These are phyloP conservation scores for Aspergillus sclerotialis DNA, from an alignment of 2,329 filamentous ascomycete genomes.

Conservation along the genomic window DNA sequence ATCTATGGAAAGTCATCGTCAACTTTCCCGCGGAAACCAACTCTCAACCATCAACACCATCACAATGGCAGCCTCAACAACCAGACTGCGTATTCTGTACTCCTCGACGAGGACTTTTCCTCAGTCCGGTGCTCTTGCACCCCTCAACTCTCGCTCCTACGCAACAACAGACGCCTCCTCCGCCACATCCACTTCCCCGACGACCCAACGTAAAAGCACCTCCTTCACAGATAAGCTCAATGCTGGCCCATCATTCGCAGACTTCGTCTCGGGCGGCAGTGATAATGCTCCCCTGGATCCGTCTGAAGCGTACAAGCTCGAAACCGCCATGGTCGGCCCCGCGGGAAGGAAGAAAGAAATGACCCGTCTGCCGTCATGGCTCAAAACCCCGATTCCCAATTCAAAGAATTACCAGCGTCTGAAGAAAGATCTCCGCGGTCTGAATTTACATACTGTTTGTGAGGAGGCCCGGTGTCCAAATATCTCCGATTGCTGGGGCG, in stretches of 20 bases:
- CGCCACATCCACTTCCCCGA: constrained; percentile 31
- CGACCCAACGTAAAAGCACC: constrained; percentile 51
- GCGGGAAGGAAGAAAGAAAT: constrained; percentile 58
- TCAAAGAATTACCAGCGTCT: constrained; percentile 89
- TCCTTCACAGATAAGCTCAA: constrained; percentile 58
- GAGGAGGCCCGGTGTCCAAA: constrained; percentile 97
- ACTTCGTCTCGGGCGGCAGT: constrained; percentile 50
- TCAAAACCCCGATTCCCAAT: constrained; percentile 89
- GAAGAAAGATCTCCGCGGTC: constrained; percentile 82
- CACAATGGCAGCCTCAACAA: constrained; percentile 28
- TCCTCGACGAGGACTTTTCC: constrained; percentile 17
- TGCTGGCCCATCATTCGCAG: constrained; percentile 56
- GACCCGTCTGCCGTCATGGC: constrained; percentile 79
- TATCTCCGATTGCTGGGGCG: constrained; percentile 97
- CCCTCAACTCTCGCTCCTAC: constrained; percentile 24
- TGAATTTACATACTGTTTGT: constrained; percentile 91
- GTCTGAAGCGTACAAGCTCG: constrained; percentile 52
- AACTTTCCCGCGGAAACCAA: constrained; percentile 24
- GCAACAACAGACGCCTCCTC: constrained; percentile 33
- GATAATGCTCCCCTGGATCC: constrained; percentile 37
- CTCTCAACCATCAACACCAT: constrained; percentile 6
- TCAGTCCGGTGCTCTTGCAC: constrained; percentile 9
- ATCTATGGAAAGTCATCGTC: too few relatives aligned
- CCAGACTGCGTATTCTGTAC: constrained; percentile 24
- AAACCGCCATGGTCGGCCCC: constrained; percentile 55